phyloP scores from a whole-genome alignment of 805 yeast species.

The Groenewaldozyma salmanticensis region DNA sequence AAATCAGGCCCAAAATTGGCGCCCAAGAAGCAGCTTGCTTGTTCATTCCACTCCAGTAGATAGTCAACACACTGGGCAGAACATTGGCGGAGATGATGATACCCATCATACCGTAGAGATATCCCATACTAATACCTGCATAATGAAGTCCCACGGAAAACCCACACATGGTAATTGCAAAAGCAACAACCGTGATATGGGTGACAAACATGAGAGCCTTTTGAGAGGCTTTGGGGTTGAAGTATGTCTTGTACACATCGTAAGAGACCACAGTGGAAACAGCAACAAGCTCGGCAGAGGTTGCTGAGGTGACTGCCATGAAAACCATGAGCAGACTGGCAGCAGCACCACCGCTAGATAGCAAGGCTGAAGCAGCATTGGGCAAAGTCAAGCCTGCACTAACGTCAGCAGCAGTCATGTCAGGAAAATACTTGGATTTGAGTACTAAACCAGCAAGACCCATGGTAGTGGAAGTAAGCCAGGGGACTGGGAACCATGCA shows the following conservation, averaged over 20 bases:
- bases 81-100: slow-evolving; percentile 83
- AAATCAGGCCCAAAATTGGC: slow-evolving; percentile 67
- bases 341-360: slow-evolving; percentile 85
- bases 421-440: slow-evolving; percentile 72
- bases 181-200: slow-evolving; percentile 54
- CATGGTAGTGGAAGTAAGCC: slow-evolving; percentile 71
- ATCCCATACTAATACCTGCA: slow-evolving; percentile 80
- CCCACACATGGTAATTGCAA: slow-evolving; percentile 61
- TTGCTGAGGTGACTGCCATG: slow-evolving; percentile 89
- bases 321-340: slow-evolving; percentile 71
- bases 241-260: slow-evolving; percentile 72
- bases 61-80: slow-evolving; percentile 60
- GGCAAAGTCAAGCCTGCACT: slow-evolving; percentile 63
- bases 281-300: slow-evolving; percentile 85
- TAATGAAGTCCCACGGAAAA: slow-evolving; percentile 75
- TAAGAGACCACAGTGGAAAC: slow-evolving; percentile 79
- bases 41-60: slow-evolving; percentile 59
- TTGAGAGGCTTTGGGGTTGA: slow-evolving; percentile 72
- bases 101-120: slow-evolving; percentile 81
- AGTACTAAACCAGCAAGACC: slow-evolving; percentile 77
- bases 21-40: slow-evolving; percentile 58
- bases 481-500: slow-evolving; percentile 88
- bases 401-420: slow-evolving; percentile 57
- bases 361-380: slow-evolving; percentile 68
- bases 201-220: slow-evolving; percentile 59